Evolutionary conservation across 768 basidiomycete genomes (phyloP), one percentile per base, ranked within the genome.

Genomic region (Vararia minispora): DNA sequence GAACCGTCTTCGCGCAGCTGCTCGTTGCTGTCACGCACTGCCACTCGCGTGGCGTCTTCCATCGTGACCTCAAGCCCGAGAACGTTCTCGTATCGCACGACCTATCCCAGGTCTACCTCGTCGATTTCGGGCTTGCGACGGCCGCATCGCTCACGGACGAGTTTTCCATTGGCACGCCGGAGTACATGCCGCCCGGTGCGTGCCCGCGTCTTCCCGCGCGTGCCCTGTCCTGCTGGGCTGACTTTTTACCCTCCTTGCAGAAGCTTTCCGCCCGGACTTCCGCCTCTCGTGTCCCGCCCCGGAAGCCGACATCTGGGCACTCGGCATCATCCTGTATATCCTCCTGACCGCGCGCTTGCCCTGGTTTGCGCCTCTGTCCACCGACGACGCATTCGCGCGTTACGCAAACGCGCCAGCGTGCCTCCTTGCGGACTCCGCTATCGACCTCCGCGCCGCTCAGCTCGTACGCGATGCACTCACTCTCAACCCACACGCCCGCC

Each of bases 21-120:
- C 60, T 91, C 36, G 82, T 87, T 46, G 82, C 82, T 1, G 72
- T 91, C 29, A 68, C 79, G 34, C 68, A 79, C 53, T 86, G 81
- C 51, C 86, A 91, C 50, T 55, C 62, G 28, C 63, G 65, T 28
- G 72, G 76, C 8, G 74, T 91, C 44, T 87, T 71, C 52, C 89
- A 91, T 58, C 80, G 87, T 18, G 86, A 90, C 51, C 70, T 92
- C 51, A 90, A 91, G 57, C 87, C 87, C 1, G 88, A 89, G 55
- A 87, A 80, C 54, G 66, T 88, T 20, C 60, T 90, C 26, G 76
- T 73, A 51, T 69, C 55, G 43, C 59, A 56, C 51, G 74, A 58
- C 35, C 76, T 78, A 12, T 52, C 56, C 28, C 58, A 61, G 43
- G 64, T 87, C 25, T 68, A 65, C 40, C 63, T 89, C 35, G 75